Evolutionary conservation across 1,139 yeast species (phyloP), one percentile per base, ranked within the genome.

Genomic region (Hansenula lynferdii): DNA sequence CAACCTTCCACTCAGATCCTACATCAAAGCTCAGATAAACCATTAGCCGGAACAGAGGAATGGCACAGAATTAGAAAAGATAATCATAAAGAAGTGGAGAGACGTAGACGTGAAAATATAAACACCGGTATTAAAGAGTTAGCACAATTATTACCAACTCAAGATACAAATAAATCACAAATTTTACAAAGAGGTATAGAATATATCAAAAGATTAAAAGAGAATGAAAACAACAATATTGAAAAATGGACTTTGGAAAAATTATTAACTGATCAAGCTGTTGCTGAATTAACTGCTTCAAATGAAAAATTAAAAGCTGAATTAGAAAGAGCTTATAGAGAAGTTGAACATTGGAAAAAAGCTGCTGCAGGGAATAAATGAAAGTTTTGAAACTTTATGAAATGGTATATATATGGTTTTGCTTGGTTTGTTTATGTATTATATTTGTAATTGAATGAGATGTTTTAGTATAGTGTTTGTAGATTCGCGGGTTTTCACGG

Each of bases 1-100:
- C 30, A 54, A 47, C 35, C 51, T 25, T 28, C 51, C 36, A 35
- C 50, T 34, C 50, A 45, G 19, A 37, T 42, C 16, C 29, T 50
- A 3, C 51, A 45, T 40, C 47, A 49, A 34, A 31, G 41, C 20
- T 15, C 43, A 26, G 43, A 46, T 8, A 54, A 48, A 26, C 80
- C 70, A 52, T 69, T 54, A 54, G 85, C 79, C 39, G 87, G 87
- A 9, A 67, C 86, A 17, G 94, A 84, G 23, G 96, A 86, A 61
- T 89, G 96, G 95, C 90, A 84, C 58, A 76, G 76, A 50, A 76
- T 78, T 58, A 77, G 97, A 52, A 81, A 85, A 53, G 86, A 85
- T 53, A 90, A 87, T 61, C 99, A 92, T 67, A 92, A 92, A 64
- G 98, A 94, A 64, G 98, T 92, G 23, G 99, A 92, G 66, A 77